Evolutionary conservation across 2,329 filamentous ascomycete species (phyloP).

Genomic region (Corniculantispora saksenae): DNA sequence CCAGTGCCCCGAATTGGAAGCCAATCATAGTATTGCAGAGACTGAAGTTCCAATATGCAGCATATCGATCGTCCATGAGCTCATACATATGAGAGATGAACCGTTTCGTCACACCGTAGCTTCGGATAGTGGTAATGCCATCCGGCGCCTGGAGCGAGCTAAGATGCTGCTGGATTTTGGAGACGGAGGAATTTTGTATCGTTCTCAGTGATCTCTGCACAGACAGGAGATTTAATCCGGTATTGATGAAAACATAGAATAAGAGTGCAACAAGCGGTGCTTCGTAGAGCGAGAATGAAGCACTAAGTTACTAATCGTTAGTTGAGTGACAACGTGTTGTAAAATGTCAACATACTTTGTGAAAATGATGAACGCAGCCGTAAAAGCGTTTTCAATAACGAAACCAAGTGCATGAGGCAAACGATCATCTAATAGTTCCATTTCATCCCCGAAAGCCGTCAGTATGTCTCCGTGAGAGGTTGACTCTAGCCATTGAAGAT

Average conservation of each 20-base stretch:
- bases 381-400: neutral
- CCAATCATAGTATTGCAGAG: neutral
- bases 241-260: neutral
- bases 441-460: neutral
- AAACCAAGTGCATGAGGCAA: constrained; percentile 2
- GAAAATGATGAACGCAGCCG: neutral
- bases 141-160: neutral
- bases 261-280: neutral
- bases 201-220: neutral
- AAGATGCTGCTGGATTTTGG: neutral
- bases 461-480: neutral
- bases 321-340: neutral
- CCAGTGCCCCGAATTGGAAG: neutral
- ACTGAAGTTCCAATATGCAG: neutral
- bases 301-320: neutral
- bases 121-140: neutral
- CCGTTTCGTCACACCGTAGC: neutral
- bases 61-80: neutral
- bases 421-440: neutral
- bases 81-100: neutral
- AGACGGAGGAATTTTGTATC: neutral
- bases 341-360: neutral
- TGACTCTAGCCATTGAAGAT: constrained; percentile 1
- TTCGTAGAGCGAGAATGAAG: neutral
- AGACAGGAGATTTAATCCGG: neutral